Base-by-base conservation (phyloP, 2,329 filamentous ascomycete species). In the Triangularia verruculosa region DNA sequence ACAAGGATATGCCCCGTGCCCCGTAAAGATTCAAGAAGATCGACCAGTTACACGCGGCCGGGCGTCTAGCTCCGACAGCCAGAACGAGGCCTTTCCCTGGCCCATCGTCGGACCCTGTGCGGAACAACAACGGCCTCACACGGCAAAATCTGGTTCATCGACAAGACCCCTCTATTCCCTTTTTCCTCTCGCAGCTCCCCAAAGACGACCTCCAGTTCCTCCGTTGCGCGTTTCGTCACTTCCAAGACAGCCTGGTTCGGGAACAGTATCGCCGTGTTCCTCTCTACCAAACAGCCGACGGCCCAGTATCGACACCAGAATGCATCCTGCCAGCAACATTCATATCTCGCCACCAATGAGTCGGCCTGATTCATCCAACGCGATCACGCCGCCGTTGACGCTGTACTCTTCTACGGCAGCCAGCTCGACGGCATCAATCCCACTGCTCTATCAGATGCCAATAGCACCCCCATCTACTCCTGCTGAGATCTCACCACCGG, bases 161-260 rank as follows among this genome's bases (percentile, higher is more conserved):
- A n/a, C n/a, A n/a, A 62, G 62, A 28, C 63, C 55, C 2, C 57
- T 55, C 43, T 71, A 70, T 34, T 70, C 70, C 2, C 65, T 71
- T n/a, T 70, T 70, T 25, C 51, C 51, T 54, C 25, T 24, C 15
- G 51, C 51, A 28, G 22, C 15, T 5, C 51, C 22, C 22, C 51
- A 54, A 28, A n/a, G 51, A 28, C 20, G 51, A 54, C 51, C 25
- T 25, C 25, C 22, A 13, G n/a, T 27, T 54, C 15, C 51, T 28
- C 51, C 20, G 51, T 54, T 54, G 22, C 51, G 17, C n/a, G 39
- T 47, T 47, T 47, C 39, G n/a, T 47, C 39, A 4, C 39, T 47
- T 20, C 39, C 39, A 47, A 17, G 39, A 47, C 39, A 47, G 39
- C 39, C 39, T 47, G 39, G 39, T 47, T 47, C n/a, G 39, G 39